Evolutionary conservation across 2,329 filamentous ascomycete species (phyloP), one percentile per base, ranked within the genome.

Genomic region (Colletotrichum sansevieriae): DNA sequence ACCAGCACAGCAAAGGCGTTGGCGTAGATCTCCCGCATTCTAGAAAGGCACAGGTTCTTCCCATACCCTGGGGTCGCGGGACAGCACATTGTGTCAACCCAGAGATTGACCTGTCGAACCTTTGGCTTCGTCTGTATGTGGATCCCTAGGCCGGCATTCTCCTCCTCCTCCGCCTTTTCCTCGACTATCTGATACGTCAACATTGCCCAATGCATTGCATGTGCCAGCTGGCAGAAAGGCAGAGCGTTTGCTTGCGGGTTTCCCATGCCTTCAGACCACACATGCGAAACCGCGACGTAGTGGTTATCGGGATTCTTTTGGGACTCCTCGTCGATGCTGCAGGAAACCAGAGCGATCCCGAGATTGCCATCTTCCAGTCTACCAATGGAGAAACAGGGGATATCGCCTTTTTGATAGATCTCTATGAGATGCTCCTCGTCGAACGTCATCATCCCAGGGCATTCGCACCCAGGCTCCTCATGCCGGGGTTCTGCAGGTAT

Each of bases 11-110:
- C 65, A 11, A 41, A 57, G 13, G 65, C 65, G 5, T 56, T 68
- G 5, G 65, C 33, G 43, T 68, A 64, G 10, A 68, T 64, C 22
- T 63, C 65, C 2, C 65, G 59, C 56, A 69, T 66, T 20, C 22
- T 41, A 0, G 43, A 44, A 18, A 69, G 18, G 12, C 66, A 66
- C 33, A 66, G 20, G 13, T 61, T 51, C 56, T 52, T 66, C 12
- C 63, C 49, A 3, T 62, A 41, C 8, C 56, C 56, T 2, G 63
- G 66, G 1, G 56, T 56, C 25, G 66, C 55, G 0, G 43, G 56
- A 13, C 56, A 66, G 39, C 63, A 58, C 56, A 69, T 56, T 4
- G 56, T 58, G 41, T 69, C 56, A 13, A 66, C 44, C 56, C 56
- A 62, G 1, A 66, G 37, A 3, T 52, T 66, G 0, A 61, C 18